These are phyloP conservation scores for Brettanomyces naardenensis DNA, from an alignment of 805 yeast genomes.

Conservation along the genomic window DNA sequence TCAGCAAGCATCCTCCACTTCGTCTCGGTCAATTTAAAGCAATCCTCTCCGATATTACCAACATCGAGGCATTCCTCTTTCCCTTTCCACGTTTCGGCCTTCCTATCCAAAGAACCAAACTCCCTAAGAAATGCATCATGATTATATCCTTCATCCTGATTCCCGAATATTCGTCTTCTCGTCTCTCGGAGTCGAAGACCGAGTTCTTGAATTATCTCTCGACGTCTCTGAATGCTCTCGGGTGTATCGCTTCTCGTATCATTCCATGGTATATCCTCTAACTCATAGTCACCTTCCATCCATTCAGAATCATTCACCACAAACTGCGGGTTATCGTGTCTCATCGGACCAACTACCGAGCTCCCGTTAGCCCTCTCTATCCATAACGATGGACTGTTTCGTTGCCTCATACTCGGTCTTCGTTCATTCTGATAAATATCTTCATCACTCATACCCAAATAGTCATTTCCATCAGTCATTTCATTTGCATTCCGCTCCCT, in stretches of 20 bases:
- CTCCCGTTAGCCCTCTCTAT: conserved; percentile 1
- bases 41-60: background rate
- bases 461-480: no score
- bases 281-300: background rate
- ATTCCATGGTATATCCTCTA: background rate
- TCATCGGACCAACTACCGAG: background rate
- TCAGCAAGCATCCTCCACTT: background rate
- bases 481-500: no score
- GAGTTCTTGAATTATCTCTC: conserved; percentile 3
- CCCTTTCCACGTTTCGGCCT: background rate
- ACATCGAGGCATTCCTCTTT: background rate
- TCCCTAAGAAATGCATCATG: conserved; percentile 1
- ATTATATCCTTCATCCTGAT: background rate
- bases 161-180: conserved; percentile 1
- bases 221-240: background rate
- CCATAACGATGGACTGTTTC: no score
- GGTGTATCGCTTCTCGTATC: background rate
- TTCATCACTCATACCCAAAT: no score
- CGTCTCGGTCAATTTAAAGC: background rate
- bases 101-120: background rate
- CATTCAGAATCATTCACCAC: background rate
- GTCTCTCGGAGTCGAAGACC: conserved; percentile 2
- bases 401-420: no score
- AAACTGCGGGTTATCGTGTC: background rate
- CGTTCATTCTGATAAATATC: no score